A percentile compares a stretch with the other conserved stretches of the same genome.
Evolutionary conservation across 164 flowering plant species (phyloP).

Genomic region (Echeveria elegans): DNA sequence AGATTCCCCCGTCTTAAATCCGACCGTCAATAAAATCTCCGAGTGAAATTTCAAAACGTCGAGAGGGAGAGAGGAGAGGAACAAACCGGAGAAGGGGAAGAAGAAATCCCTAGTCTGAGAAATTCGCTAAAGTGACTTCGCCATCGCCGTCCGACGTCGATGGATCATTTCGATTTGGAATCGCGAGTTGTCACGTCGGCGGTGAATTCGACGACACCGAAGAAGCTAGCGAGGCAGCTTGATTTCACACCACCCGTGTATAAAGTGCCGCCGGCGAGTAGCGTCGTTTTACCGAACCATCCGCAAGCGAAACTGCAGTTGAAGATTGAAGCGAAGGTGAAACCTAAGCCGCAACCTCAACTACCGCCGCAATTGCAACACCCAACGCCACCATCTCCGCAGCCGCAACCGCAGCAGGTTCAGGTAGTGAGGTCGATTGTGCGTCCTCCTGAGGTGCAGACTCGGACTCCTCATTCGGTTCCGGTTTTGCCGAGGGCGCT

Average conservation of each 20-base stretch:
- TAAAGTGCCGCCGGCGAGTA: not conserved
- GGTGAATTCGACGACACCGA: not conserved
- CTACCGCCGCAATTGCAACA: not conserved
- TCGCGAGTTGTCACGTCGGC: not conserved
- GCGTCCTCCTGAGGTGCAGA: constrained; percentile 3
- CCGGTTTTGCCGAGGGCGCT: constrained; percentile 8
- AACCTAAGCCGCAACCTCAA: constrained; percentile 9
- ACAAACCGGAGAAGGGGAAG: not conserved
- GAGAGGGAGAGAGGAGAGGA: constrained; percentile 8
- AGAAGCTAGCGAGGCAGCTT: constrained; percentile 3
- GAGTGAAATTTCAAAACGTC: constrained; percentile 7
- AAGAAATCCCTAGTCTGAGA: constrained; percentile 3
- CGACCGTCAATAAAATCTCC: not conserved
- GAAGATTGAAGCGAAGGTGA: constrained; percentile 10
- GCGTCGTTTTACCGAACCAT: constrained; percentile 17
- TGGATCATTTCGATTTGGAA: constrained; percentile 2
- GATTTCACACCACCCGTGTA: constrained; percentile 2
- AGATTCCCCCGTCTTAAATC: not conserved
- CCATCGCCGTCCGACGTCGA: not conserved
- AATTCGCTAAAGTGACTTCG: not conserved
- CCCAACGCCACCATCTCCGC: constrained; percentile 4
- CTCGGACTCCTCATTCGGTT: constrained; percentile 4
- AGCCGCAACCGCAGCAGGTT: not conserved
- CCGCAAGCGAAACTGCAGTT: constrained; percentile 18
- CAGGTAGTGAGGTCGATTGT: constrained; percentile 5